phyloP scores from a whole-genome alignment of 129 eudicot species.

The Glebionis coronaria region DNA sequence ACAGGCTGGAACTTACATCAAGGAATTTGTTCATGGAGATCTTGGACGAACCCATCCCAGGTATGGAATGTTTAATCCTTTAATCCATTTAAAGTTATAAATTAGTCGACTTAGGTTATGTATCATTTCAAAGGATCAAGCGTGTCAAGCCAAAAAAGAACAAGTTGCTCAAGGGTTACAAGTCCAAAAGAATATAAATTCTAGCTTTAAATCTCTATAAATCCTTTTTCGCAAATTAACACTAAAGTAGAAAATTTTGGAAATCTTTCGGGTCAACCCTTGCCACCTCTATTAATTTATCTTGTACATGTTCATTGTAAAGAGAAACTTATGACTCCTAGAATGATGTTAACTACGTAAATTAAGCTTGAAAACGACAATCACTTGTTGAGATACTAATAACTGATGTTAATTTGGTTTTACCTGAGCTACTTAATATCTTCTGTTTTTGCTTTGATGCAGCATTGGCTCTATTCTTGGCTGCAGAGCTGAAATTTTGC shows the following conservation, averaged over 20 bases:
- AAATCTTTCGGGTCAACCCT: not conserved
- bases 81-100: not conserved
- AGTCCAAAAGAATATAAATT: too few relatives aligned
- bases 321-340: not conserved
- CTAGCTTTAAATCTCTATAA: too few relatives aligned
- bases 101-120: not conserved
- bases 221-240: too few relatives aligned
- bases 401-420: not conserved
- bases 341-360: not conserved
- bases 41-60: conserved; percentile 98
- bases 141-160: not conserved
- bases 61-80: too few relatives aligned
- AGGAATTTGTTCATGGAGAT: conserved; percentile 99
- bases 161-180: too few relatives aligned
- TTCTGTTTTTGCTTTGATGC: conserved; percentile 27
- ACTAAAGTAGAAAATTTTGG: too few relatives aligned
- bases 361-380: not conserved
- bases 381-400: not conserved
- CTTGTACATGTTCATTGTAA: not conserved
- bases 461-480: conserved; percentile 93
- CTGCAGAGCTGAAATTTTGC: conserved; percentile 93
- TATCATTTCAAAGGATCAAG: not conserved
- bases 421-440: not conserved
- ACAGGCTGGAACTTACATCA: conserved; percentile 99
- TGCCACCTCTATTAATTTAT: not conserved